Evolutionary conservation across 306 rosid species (phyloP).

Genomic region (Castanopsis chinensis): DNA sequence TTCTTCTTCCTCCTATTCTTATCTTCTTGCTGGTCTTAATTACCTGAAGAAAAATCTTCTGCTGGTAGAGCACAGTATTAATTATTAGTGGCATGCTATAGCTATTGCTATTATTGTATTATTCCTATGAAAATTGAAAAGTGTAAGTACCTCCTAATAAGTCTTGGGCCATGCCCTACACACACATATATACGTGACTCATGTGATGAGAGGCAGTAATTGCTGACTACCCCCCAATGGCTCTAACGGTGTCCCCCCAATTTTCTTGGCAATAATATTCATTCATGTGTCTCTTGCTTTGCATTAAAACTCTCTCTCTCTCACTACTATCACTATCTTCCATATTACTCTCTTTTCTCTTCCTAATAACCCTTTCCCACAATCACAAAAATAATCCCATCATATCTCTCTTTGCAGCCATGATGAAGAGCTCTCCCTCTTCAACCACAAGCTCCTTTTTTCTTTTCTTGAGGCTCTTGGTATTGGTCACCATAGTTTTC

Average conservation of each 20-base stretch:
- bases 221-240: slow-evolving; percentile 20
- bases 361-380: not conserved
- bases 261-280: slow-evolving; percentile 36
- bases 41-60: too few species aligned
- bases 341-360: not conserved
- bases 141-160: too few species aligned
- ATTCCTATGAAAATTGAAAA: too few species aligned
- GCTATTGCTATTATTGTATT: too few species aligned
- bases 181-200: slow-evolving; percentile 28
- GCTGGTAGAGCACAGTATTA: too few species aligned
- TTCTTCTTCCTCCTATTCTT: too few species aligned
- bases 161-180: not conserved
- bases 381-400: not conserved
- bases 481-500: slow-evolving; percentile 8
- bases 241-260: slow-evolving; percentile 11
- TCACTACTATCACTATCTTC: slow-evolving; percentile 4
- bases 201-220: not conserved
- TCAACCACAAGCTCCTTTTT: slow-evolving; percentile 18
- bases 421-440: slow-evolving; percentile 70
- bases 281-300: slow-evolving; percentile 66
- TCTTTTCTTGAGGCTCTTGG: not conserved
- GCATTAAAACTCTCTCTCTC: slow-evolving; percentile 45
- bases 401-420: slow-evolving; percentile 26
- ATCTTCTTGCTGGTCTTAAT: too few species aligned
- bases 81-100: too few species aligned